Evolutionary conservation across 495 filamentous ascomycete species (phyloP).

Genomic region (Geopyxis carbonaria): DNA sequence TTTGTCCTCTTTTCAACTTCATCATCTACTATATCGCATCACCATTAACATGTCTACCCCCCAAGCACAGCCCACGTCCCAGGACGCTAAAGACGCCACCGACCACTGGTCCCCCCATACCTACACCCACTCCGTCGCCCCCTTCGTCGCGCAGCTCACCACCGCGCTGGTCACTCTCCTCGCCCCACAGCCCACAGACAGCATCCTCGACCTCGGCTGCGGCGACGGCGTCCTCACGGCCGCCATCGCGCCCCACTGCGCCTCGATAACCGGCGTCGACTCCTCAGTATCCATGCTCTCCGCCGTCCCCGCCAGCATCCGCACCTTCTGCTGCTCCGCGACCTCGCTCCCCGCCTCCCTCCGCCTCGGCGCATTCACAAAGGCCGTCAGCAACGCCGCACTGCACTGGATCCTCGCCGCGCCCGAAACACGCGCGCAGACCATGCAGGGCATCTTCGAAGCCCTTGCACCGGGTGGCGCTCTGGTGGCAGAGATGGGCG

Average conservation of each 20-base stretch:
- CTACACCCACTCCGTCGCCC: slow-evolving; percentile 28
- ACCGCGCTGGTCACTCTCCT: slow-evolving; percentile 48
- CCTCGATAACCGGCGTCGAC: slow-evolving; percentile 46
- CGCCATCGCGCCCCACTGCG: slow-evolving; percentile 32
- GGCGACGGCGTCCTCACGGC: slow-evolving; percentile 54
- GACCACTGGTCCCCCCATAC: slow-evolving; percentile 15
- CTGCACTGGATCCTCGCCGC: slow-evolving; percentile 58
- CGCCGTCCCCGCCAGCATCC: slow-evolving; percentile 30
- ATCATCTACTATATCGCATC: too few relatives aligned
- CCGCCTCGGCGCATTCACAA: slow-evolving; percentile 30
- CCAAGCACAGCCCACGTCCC: too few relatives aligned
- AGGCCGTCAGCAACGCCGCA: slow-evolving; percentile 64
- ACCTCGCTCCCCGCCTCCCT: neutral
- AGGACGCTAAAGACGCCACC: slow-evolving; percentile 3
- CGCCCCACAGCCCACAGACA: slow-evolving; percentile 38
- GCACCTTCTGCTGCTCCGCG: slow-evolving; percentile 27
- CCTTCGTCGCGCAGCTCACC: slow-evolving; percentile 57
- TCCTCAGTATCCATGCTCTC: slow-evolving; percentile 49
- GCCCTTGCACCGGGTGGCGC: slow-evolving; percentile 39
- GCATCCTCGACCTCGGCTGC: slow-evolving; percentile 56
- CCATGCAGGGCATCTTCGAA: slow-evolving; percentile 33
- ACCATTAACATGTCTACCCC: too few relatives aligned
- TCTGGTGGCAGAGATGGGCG: slow-evolving; percentile 61
- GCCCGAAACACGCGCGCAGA: slow-evolving; percentile 15
- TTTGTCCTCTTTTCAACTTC: too few relatives aligned